phyloP scores from a whole-genome alignment of 495 filamentous ascomycete genomes.

The Extremus antarcticus region DNA sequence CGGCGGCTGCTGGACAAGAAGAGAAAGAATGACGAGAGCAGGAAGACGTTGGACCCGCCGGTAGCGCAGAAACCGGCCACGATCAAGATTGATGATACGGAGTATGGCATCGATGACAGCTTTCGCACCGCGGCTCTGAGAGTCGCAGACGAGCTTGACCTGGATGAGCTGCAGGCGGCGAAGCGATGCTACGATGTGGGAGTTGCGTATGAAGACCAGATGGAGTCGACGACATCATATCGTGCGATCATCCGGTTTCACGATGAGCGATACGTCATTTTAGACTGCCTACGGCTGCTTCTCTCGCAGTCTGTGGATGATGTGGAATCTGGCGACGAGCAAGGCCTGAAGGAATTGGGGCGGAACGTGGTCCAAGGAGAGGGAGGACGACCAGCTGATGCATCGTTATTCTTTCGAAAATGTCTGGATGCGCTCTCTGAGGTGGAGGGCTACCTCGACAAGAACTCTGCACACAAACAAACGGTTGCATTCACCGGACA shows the following conservation, averaged over 20 bases:
- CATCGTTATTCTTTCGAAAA: conserved; percentile 46
- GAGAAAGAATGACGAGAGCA: conserved; percentile 55
- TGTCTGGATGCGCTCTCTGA: conserved; percentile 63
- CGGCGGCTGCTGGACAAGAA: conserved; percentile 66
- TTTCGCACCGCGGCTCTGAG: conserved; percentile 70
- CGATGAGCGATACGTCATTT: conserved; percentile 58
- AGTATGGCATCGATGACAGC: conserved; percentile 74
- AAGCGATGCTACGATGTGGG: conserved; percentile 46
- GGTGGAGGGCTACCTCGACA: conserved; percentile 61
- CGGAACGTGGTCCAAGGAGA: conserved; percentile 35
- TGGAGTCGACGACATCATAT: conserved; percentile 1
- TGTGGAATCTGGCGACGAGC: conserved; percentile 43
- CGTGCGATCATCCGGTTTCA: conserved; percentile 65
- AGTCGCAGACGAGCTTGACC: conserved; percentile 72
- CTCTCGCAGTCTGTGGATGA: conserved; percentile 40
- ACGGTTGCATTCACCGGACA: conserved; percentile 59
- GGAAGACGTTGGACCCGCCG: conserved; percentile 36
- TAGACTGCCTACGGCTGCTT: conserved; percentile 60
- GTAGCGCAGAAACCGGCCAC: conserved; percentile 32
- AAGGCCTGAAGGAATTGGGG: conserved; percentile 30
- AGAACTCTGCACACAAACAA: conserved; percentile 58
- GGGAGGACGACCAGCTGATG: conserved; percentile 9
- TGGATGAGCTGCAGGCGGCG: conserved; percentile 82
- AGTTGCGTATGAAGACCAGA: background rate
- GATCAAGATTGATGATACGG: conserved; percentile 55